Evolutionary conservation across 352 stramenopile species (phyloP), one percentile per base, ranked within the genome.

Genomic region (Albugo laibachii): DNA sequence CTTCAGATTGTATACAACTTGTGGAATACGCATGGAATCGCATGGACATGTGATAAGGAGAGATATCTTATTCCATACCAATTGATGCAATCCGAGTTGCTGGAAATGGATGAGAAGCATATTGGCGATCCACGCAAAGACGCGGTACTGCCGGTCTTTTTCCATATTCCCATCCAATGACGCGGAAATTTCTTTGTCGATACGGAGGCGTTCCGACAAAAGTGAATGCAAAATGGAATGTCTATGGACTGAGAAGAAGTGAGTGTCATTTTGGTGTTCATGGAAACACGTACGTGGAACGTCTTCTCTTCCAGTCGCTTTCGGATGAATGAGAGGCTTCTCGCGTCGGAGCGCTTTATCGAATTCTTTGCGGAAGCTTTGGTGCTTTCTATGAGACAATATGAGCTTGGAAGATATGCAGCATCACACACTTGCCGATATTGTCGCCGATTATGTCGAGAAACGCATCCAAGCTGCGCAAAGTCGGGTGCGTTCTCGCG

Each of bases 11-110:
- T 71, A 85, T 34, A 65, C 48, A 12, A 69, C 59, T 31, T 85
- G 58, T 1, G 64, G 58, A 11, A 56, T 59, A 2, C 36, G 27
- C 11, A 53, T 49, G 13, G 47, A 38, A 13, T 84, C 69, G 1
- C 60, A 53, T 31, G 3, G 24, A 31, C 24, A 31, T 19, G 67
- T 81, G 18, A 86, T 48, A 11, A 86, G 57, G 14, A 89, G 59
- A 52, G 74, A 67, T 19, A 86, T 58, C 48, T 83, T 83, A 59
- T 89, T 89, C 77, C 73, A 89, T 49, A 89, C 71, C 24, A 85
- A 66, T 45, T 65, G 72, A 54, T 84, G 71, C 14, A 89, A 56
- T 41, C 70, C 64, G 37, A 89, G 52, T 41, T 86, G 73, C 69
- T 83, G 82, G 53, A 89, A 89, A 52, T 89, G 73, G 39, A 77